A percentile compares a stretch with the other conserved stretches of the same genome.
phyloP scores from a whole-genome alignment of 1,139 yeast species.

The Lipomyces yarrowii region DNA sequence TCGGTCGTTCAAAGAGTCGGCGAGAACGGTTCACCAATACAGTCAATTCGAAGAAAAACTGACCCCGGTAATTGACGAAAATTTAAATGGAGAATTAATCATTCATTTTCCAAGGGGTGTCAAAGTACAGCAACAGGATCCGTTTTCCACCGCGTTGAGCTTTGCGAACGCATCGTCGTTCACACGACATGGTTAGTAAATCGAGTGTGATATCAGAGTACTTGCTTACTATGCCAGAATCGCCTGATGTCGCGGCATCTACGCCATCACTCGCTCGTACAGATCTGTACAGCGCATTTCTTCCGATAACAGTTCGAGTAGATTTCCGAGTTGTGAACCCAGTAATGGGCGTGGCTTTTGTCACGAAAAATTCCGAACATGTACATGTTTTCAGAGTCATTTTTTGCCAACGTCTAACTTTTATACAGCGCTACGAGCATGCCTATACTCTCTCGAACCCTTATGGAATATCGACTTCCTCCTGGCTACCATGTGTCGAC shows the following conservation, averaged over 20 bases:
- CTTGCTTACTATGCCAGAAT: slow-evolving; percentile 35
- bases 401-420: background rate
- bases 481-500: slow-evolving; percentile 97
- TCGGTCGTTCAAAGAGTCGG: slow-evolving; percentile 48
- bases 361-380: slow-evolving; percentile 36
- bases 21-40: slow-evolving; percentile 32
- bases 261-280: slow-evolving; percentile 3
- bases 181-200: slow-evolving; percentile 43
- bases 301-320: slow-evolving; percentile 73
- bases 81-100: slow-evolving; percentile 65
- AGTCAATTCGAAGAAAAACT: slow-evolving; percentile 58
- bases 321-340: slow-evolving; percentile 69
- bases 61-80: slow-evolving; percentile 38
- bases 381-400: slow-evolving; percentile 4
- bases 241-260: slow-evolving; percentile 22
- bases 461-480: slow-evolving; percentile 77
- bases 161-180: slow-evolving; percentile 16
- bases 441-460: slow-evolving; percentile 84
- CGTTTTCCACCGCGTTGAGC: slow-evolving; percentile 15
- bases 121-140: slow-evolving; percentile 46
- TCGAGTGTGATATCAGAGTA: background rate
- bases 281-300: slow-evolving; percentile 46
- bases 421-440: slow-evolving; percentile 49
- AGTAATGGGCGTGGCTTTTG: slow-evolving; percentile 73
- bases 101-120: slow-evolving; percentile 74